Conservation (phyloP, 2,329 filamentous ascomycete genomes). For the Arthroderma sp. region DNA sequence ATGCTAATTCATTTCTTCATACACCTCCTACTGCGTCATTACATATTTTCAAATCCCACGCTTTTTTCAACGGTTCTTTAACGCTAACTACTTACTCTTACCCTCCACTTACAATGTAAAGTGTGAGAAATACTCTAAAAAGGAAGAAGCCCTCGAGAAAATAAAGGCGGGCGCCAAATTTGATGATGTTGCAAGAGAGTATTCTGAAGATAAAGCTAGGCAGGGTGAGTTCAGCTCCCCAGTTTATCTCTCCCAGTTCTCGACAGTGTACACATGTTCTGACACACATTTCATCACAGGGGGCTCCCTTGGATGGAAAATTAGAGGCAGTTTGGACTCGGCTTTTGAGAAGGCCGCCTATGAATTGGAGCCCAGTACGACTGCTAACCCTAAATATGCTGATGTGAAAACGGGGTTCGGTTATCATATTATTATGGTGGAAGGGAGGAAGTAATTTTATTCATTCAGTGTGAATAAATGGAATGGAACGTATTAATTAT, state of each 20-base stretch:
- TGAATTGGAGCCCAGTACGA: conserved; percentile 48
- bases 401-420: conserved; percentile 52
- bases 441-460: conserved; percentile 42
- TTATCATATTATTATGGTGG: conserved; percentile 58
- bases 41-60: background rate
- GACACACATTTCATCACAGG: conserved; percentile 26
- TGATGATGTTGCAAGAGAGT: conserved; percentile 51
- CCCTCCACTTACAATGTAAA: conserved; percentile 11
- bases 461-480: too few species aligned
- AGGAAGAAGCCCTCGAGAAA: conserved; percentile 51
- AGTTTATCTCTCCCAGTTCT: background rate
- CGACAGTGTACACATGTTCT: background rate
- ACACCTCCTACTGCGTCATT: background rate
- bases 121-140: conserved; percentile 52
- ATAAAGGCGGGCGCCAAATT: conserved; percentile 47
- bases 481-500: too few species aligned
- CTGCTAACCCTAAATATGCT: conserved; percentile 45
- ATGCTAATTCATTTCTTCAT: background rate
- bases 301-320: conserved; percentile 51
- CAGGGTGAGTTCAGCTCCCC: conserved; percentile 30
- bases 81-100: background rate
- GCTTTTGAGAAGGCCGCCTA: conserved; percentile 51
- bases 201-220: conserved; percentile 52
- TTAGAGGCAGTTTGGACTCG: conserved; percentile 40
- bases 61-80: background rate